phyloP scores from a whole-genome alignment of 2,329 filamentous ascomycete species.

The Chaetomium sp. region DNA sequence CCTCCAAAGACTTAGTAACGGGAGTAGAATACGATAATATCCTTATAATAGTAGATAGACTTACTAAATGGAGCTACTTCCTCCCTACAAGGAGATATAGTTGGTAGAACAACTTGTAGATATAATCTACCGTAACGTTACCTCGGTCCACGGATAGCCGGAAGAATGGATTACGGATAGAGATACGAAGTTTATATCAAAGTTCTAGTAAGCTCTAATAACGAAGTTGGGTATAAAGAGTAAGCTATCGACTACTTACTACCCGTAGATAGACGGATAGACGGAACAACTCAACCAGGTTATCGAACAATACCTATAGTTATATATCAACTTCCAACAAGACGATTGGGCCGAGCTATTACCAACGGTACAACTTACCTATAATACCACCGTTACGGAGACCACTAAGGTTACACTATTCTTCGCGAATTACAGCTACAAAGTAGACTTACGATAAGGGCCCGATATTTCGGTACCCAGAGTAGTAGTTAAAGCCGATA shows the following conservation, averaged over 20 bases:
- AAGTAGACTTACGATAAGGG: too few relatives aligned
- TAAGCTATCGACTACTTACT: conserved; percentile 22
- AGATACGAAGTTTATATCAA: not conserved
- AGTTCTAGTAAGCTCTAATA: not conserved
- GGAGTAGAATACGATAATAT: too few relatives aligned
- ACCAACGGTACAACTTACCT: conserved; percentile 15
- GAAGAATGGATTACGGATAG: not conserved
- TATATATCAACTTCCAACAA: conserved; percentile 21
- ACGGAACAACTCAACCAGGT: conserved; percentile 7
- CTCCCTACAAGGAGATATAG: too few relatives aligned
- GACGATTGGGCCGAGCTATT: conserved; percentile 24
- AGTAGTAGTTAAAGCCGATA: too few relatives aligned
- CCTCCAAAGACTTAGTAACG: too few relatives aligned
- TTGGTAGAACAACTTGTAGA: not conserved
- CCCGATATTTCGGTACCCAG: too few relatives aligned
- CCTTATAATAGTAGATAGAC: too few relatives aligned
- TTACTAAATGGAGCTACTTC: too few relatives aligned
- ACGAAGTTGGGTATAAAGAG: conserved; percentile 12
- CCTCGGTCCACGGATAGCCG: not conserved
- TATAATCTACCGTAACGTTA: too few relatives aligned
- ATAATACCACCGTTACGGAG: conserved; percentile 14
- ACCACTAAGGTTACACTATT: conserved; percentile 28
- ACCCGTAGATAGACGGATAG: conserved; percentile 23
- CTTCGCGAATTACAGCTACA: conserved; percentile 2
- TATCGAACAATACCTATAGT: conserved; percentile 26